Base-by-base conservation (phyloP, 2,329 filamentous ascomycete species). In the Metarhizium anisopliae region DNA sequence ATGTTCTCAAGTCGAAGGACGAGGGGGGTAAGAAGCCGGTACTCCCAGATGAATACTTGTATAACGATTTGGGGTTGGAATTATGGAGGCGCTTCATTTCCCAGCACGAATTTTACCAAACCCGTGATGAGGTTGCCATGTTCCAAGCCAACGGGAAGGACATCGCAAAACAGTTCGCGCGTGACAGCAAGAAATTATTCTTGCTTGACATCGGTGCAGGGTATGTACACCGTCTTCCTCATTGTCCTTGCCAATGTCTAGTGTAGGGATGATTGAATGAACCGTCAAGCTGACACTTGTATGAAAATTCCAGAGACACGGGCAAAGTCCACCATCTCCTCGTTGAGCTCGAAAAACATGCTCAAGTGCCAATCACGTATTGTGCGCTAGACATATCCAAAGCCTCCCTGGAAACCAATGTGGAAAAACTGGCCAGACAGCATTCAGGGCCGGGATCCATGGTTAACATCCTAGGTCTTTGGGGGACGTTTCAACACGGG, bases 11-110 rank as follows among this genome's bases (percentile, higher is more conserved):
- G 35, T 54, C 60, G 16, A 54, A 61, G 3, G 65, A 64, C 54
- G 59, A 66, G 20, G 55, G 60, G 2, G 54, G 55, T 6, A 59
- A 58, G 13, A 66, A 66, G 55, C 64, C 65, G 16, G 66, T 64
- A 1, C 63, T 74, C 35, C 72, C 72, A 1, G 72, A 74, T 51
- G 72, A 74, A 60, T 61, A 73, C 43, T 62, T 74, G 50, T 74
- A 74, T 58, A 64, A 71, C 56, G 71, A 72, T 53, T 52, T 62
- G 5, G 72, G 72, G 1, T 62, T 74, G 51, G 60, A 62, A 6
- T 71, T 74, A 58, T 74, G 72, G 72, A 72, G 72, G 50, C 56
- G 72, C 10, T 73, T 74, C 56, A 74, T 74, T 54, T 71, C 66
- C 58, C 71, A 64, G 0, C 60, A 64, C 1, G 66, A 72, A 45